Percentiles rank a stretch among this genome's conserved stretches.
Evolutionary conservation across 202 grass and related monocot species (phyloP).

Genomic region (Dendrocalamus latiflorus): DNA sequence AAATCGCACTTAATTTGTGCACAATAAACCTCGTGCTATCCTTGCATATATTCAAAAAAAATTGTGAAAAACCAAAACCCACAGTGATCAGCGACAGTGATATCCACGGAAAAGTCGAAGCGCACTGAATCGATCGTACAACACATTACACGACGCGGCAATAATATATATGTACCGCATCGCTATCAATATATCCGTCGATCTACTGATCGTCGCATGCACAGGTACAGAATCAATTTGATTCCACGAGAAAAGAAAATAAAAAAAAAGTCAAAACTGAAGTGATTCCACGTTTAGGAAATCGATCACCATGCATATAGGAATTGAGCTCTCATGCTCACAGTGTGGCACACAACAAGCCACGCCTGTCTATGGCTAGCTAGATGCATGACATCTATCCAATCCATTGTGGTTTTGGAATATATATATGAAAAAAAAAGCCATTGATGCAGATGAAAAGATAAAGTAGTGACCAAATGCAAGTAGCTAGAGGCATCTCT

Average conservation of each 20-base stretch:
- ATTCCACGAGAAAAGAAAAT: neutral
- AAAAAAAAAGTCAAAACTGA: conserved; percentile 27
- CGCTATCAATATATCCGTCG: neutral
- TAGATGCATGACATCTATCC: conserved; percentile 6
- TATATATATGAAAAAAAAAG: neutral
- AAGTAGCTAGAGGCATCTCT: conserved; percentile 3
- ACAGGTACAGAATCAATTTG: neutral
- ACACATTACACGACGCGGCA: neutral
- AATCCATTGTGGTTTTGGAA: conserved; percentile 22
- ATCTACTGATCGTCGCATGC: neutral
- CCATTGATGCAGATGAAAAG: neutral
- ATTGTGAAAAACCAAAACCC: neutral
- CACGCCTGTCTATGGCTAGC: neutral
- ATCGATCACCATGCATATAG: neutral
- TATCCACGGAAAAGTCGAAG: neutral
- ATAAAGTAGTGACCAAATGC: conserved; percentile 1
- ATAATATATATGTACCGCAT: neutral
- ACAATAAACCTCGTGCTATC: neutral
- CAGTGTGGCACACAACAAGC: conserved; percentile 30
- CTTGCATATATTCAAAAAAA: no score
- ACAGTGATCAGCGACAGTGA: neutral
- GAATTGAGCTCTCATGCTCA: neutral
- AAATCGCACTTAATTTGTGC: neutral
- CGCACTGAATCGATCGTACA: neutral
- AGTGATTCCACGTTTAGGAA: neutral